Percentiles rank a stretch among this genome's conserved stretches.
Evolutionary conservation across 495 filamentous ascomycete species (phyloP).

Genomic region (Evansstolkia leycettana): DNA sequence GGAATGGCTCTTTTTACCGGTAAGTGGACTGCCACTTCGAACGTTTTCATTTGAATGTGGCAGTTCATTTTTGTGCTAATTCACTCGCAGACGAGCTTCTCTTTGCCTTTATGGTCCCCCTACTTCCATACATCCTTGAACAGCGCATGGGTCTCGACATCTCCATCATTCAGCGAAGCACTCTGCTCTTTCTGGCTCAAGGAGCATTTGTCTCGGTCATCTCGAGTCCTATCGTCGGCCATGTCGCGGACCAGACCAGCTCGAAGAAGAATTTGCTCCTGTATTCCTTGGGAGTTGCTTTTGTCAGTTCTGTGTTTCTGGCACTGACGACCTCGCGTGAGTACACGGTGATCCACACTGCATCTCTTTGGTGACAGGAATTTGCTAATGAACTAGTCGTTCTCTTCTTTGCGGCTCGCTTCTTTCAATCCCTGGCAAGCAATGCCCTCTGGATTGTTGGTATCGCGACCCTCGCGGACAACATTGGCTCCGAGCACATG

Average conservation of each 20-base stretch:
- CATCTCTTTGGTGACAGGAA: not conserved
- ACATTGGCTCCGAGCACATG: slow-evolving; percentile 15
- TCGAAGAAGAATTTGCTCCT: slow-evolving; percentile 11
- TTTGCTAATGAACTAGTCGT: slow-evolving; percentile 6
- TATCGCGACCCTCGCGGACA: slow-evolving; percentile 16
- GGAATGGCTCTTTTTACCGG: slow-evolving; percentile 12
- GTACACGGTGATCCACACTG: slow-evolving; percentile 1
- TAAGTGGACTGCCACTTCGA: not conserved
- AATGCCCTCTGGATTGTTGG: slow-evolving; percentile 18
- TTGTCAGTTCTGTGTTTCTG: slow-evolving; percentile 9
- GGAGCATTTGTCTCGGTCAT: slow-evolving; percentile 10
- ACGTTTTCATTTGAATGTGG: not conserved
- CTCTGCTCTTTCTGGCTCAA: slow-evolving; percentile 11
- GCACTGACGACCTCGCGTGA: slow-evolving; percentile 8
- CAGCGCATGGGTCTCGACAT: slow-evolving; percentile 9
- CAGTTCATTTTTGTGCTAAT: too few species aligned
- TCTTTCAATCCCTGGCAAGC: slow-evolving; percentile 17
- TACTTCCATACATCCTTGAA: slow-evolving; percentile 14
- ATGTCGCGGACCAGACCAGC: slow-evolving; percentile 10
- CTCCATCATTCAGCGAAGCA: slow-evolving; percentile 9
- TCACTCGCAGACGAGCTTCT: slow-evolving; percentile 12
- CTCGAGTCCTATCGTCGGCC: slow-evolving; percentile 7
- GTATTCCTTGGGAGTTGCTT: slow-evolving; percentile 4
- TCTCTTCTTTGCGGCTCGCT: slow-evolving; percentile 14
- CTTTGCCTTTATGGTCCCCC: slow-evolving; percentile 15